Base-by-base conservation (phyloP, 805 yeast species). In the Scheffersomyces lignosus region DNA sequence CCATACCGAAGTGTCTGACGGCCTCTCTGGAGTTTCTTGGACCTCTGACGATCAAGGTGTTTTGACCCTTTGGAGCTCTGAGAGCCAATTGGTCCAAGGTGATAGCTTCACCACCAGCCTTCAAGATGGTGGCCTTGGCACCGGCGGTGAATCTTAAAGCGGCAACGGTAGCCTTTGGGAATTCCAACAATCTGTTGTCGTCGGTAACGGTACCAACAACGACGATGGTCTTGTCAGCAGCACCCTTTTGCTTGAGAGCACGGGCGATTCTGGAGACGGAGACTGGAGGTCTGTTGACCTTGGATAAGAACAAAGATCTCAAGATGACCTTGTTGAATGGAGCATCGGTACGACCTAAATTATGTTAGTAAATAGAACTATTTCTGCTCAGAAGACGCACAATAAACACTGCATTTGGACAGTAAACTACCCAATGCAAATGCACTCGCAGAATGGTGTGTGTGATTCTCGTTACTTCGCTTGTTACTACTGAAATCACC, bases 81-180 rank as follows among this genome's bases (percentile, higher is more conserved):
- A 86, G 82, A 66, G 99, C 99, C 64, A 93, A 87, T 81, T 93
- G 97, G 76, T 93, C 99, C 63, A 93, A 83, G 70, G 99, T 93
- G 84, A 93, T 85, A 67, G 88, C 88, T 81, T 93, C 99, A 83
- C 99, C 99, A 78, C 99, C 99, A 69, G 91, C 91, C 83, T 91
- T 91, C 65, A 81, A 62, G 71, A 93, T 93, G 75, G 87, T 88
- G 67, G 96, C 97, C 76, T 85, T 88, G 73, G 99, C 99, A 77
- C 93, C 87, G 66, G 93, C 95, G 61, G 99, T 93, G 89, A 93
- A 90, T 78, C 96, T 89, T 74, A 93, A 85, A 74, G 99, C 99
- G 66, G 99, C 98, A 62, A 93, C 87, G 54, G 98, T 87, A 66
- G 91, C 77, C 84, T 90, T 90, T 78, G 98, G 98, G 81, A 87